A percentile compares a stretch with the other conserved stretches of the same genome.
Evolutionary conservation across 805 yeast genomes (phyloP).

Genomic region (Lipomyces mesembrius): DNA sequence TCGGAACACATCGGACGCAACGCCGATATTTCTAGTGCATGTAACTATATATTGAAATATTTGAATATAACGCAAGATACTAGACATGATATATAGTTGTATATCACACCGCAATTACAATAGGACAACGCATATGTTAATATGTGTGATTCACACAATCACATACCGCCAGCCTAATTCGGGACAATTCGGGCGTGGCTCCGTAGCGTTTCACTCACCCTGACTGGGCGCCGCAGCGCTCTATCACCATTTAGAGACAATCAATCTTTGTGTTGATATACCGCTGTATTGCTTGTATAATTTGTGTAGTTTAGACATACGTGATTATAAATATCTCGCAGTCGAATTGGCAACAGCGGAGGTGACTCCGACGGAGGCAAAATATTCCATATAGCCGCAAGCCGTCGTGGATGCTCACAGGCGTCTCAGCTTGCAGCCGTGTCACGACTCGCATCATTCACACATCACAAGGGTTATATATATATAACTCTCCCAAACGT

Average conservation of each 20-base stretch:
- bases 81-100: too few species aligned
- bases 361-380: neutral
- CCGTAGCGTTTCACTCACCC: neutral
- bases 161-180: neutral
- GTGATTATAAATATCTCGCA: neutral
- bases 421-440: too few species aligned
- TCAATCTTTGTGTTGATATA: too few species aligned
- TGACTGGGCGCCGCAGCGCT: neutral
- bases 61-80: neutral
- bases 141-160: neutral
- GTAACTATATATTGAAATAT: too few species aligned
- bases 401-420: too few species aligned
- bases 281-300: neutral
- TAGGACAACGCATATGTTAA: neutral
- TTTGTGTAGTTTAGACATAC: neutral
- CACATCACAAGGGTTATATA: too few species aligned
- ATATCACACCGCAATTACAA: neutral
- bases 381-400: neutral
- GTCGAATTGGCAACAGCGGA: neutral
- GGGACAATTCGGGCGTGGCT: neutral
- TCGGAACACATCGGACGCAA: neutral
- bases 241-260: neutral
- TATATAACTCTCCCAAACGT: too few species aligned
- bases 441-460: too few species aligned
- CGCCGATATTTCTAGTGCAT: too few species aligned